Evolutionary conservation across 1,139 yeast species (phyloP), one percentile per base, ranked within the genome.

Genomic region (Zygosaccharomyces sapae): DNA sequence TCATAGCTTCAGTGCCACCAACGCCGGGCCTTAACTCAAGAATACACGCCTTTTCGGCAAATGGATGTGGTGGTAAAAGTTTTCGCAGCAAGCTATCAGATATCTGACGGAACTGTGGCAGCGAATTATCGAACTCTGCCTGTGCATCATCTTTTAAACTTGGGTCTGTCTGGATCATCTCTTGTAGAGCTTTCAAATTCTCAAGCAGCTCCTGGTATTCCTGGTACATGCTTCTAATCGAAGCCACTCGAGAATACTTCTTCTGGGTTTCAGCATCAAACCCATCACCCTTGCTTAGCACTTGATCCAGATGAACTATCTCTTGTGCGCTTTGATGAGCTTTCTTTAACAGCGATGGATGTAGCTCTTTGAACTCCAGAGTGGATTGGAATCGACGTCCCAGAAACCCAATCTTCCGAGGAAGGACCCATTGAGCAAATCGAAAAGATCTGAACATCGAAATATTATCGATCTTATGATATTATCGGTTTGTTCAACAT

Each of bases 21-120:
- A 92, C 90, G 1, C 99, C 98, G 0, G 98, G 97, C 48, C 97
- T 74, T 24, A 92, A 67, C 65, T 92, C 99, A 16, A 92, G 58
- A 10, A 92, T 73, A 43, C 96, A 84, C 0, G 95, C 81, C 50
- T 79, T 80, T 46, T 86, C 95, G 2, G 84, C 77, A 63, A 86
- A 86, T 42, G 83, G 81, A 54, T 86, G 82, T 2, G 86, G 79
- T 1, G 97, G 97, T 30, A 89, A 70, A 9, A 92, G 70, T 47
- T 77, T 74, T 1, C 72, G 58, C 52, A 83, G 79, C 16, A 92
- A 70, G 35, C 72, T 70, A 1, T 68, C 64, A 0, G 77, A 70
- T 1, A 74, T 61, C 4, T 63, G 59, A 2, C 53, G 52, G 8
- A 71, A 57, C 3, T 53, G 51, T 3, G 72, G 72, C 8, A 60